Percentiles rank a stretch among this genome's conserved stretches.
These are phyloP conservation scores for Pichia sp. DNA, from an alignment of 1,139 yeast species.

Conservation along the genomic window DNA sequence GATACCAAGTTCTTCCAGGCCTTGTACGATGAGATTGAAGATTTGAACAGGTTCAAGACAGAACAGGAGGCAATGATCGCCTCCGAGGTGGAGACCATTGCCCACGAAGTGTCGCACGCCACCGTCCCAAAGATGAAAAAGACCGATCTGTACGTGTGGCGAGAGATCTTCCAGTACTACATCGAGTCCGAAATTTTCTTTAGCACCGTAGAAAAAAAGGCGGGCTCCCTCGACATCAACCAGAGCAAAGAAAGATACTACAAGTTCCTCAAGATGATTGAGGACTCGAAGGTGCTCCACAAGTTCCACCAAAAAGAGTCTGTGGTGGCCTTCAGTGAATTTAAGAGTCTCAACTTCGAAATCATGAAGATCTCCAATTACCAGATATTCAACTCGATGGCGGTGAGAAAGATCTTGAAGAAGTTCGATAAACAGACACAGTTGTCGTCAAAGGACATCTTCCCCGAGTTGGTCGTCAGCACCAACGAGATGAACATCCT, in stretches of 20 bases:
- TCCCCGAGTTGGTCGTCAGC: constrained; percentile 42
- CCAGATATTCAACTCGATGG: constrained; percentile 59
- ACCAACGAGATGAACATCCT: constrained; percentile 32
- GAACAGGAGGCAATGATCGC: constrained; percentile 46
- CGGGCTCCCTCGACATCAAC: constrained; percentile 39
- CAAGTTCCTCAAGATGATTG: constrained; percentile 44
- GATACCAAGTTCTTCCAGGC: constrained; percentile 54
- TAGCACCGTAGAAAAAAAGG: constrained; percentile 47
- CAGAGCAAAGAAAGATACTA: constrained; percentile 36
- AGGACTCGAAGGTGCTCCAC: constrained; percentile 35
- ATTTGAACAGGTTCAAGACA: constrained; percentile 43
- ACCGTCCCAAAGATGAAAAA: constrained; percentile 42
- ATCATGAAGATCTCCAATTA: constrained; percentile 57
- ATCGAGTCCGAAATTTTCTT: constrained; percentile 66
- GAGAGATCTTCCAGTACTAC: constrained; percentile 61
- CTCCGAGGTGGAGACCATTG: constrained; percentile 42
- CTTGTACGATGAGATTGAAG: constrained; percentile 53
- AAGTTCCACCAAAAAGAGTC: constrained; percentile 50
- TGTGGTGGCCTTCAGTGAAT: constrained; percentile 44
- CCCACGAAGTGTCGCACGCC: constrained; percentile 38
- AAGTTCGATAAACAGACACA: constrained; percentile 73
- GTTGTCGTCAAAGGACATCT: constrained; percentile 44
- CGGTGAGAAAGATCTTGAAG: constrained; percentile 63
- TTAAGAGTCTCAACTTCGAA: constrained; percentile 51
- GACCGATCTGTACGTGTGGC: constrained; percentile 66